Evolutionary conservation across 768 basidiomycete genomes (phyloP), one percentile per base, ranked within the genome.

Genomic region (Pleurotus ostreatus): DNA sequence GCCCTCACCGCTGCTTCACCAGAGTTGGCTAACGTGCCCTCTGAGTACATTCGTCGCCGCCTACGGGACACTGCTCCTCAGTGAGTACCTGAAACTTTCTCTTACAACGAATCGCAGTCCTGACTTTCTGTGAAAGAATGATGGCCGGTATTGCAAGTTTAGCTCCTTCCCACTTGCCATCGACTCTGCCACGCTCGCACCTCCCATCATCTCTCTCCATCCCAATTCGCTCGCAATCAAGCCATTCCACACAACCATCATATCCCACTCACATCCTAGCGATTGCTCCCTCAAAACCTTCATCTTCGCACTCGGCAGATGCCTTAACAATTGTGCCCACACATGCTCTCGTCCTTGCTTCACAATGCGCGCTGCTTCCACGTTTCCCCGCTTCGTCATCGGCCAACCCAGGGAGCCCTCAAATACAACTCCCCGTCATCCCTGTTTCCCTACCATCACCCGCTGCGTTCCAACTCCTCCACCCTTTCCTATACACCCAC

Each of bases 401-500:
- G 3, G 38, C 49, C 20, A 46, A 41, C 41, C 38, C 26, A 18
- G 54, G n/a, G 5, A 23, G 30, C 45, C n/a, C 49, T 9, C 64
- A 66, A 6, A 59, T 78, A 53, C 68, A 75, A n/a, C 65, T 92
- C 4, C 89, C 91, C 18, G 80, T 92, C 15, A 74, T 91, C 11
- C 85, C 84, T 2, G 70, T 93, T 61, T 75, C 80, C 41, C 75
- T 93, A 11, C 90, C 91, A 2, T 85, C 86, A 1, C 82, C 88
- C 0, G 77, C 80, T 2, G 82, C 88, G 0, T 92, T 91, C 70
- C 70, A 81, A 7, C 69, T 83, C 30, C 74, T 93, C 7, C 83
- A 84, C 61, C 68, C 74, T 0, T 91, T 80, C 74, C 74, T 93
- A 60, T 90, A 93, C 72, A 80, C 79, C 23, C 84, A 87, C 64